Evolutionary conservation across 306 rosid species (phyloP).

Genomic region (Trifolium fragiferum): DNA sequence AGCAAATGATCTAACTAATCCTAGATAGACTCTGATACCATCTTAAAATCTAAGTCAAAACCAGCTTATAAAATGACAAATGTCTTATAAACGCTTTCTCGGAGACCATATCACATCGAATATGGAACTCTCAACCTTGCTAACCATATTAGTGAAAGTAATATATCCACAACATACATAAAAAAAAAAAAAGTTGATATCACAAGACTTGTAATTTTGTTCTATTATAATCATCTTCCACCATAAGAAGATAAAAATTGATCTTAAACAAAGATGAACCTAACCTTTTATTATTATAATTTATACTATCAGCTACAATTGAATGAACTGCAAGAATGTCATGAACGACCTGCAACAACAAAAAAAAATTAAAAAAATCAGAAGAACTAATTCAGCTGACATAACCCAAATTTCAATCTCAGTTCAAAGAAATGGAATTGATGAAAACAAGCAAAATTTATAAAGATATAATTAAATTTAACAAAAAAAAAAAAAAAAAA

Average conservation of each 20-base stretch:
- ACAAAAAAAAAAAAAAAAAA: background rate
- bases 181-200: constrained; percentile 14
- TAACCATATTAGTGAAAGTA: background rate
- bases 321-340: constrained; percentile 31
- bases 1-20: background rate
- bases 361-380: constrained; percentile 28
- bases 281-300: background rate
- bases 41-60: background rate
- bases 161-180: constrained; percentile 21
- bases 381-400: constrained; percentile 32
- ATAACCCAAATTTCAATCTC: background rate
- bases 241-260: constrained; percentile 27
- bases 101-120: background rate
- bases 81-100: background rate
- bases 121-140: background rate
- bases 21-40: background rate
- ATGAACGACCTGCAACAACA: constrained; percentile 50
- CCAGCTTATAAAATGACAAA: background rate
- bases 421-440: constrained; percentile 4
- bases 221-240: constrained; percentile 17
- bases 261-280: too few relatives aligned
- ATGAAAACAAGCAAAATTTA: constrained; percentile 34
- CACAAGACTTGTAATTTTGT: constrained; percentile 18
- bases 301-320: constrained; percentile 9
- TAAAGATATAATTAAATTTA: background rate